A percentile compares a stretch with the other conserved stretches of the same genome.
These are phyloP conservation scores for Trypanosomatidae sp. DNA, from an alignment of 208 protist genomes.

Conservation along the genomic window DNA sequence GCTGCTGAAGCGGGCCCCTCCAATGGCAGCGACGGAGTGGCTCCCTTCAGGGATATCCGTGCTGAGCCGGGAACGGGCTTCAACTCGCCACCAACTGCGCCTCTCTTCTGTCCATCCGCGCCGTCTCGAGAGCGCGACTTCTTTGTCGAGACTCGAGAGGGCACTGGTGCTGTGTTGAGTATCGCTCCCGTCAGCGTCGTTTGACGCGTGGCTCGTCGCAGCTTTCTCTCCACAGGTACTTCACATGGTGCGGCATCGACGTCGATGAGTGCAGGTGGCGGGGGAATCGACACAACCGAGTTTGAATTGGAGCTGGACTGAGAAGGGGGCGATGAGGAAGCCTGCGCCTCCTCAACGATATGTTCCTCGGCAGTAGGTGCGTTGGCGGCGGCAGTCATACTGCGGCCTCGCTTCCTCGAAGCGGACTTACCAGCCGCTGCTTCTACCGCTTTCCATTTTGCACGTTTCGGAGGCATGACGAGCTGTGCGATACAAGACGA, in stretches of 20 bases:
- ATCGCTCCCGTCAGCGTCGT: constrained; percentile 11
- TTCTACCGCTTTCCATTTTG: not conserved
- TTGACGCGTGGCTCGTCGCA: not conserved
- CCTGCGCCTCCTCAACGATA: not conserved
- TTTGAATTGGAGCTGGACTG: not conserved
- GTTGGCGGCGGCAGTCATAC: not conserved
- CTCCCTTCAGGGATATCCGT: not conserved
- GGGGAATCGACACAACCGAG: not conserved
- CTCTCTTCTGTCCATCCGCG: not conserved
- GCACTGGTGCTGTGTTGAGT: not conserved
- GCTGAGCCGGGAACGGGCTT: not conserved
- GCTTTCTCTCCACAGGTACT: not conserved
- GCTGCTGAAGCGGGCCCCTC: not conserved
- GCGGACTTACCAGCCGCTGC: not conserved
- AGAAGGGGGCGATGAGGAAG: not conserved
- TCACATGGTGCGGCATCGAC: not conserved
- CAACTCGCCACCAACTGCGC: not conserved
- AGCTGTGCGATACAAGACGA: not conserved
- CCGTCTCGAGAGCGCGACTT: not conserved
- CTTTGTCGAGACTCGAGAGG: not conserved
- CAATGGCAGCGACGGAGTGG: not conserved
- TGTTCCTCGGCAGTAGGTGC: not conserved
- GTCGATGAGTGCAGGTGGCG: constrained; percentile 1
- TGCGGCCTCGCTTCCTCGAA: not conserved
- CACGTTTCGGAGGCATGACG: constrained; percentile 1